phyloP scores from a whole-genome alignment of 2,329 filamentous ascomycete species.

The Sarocladium strictum region DNA sequence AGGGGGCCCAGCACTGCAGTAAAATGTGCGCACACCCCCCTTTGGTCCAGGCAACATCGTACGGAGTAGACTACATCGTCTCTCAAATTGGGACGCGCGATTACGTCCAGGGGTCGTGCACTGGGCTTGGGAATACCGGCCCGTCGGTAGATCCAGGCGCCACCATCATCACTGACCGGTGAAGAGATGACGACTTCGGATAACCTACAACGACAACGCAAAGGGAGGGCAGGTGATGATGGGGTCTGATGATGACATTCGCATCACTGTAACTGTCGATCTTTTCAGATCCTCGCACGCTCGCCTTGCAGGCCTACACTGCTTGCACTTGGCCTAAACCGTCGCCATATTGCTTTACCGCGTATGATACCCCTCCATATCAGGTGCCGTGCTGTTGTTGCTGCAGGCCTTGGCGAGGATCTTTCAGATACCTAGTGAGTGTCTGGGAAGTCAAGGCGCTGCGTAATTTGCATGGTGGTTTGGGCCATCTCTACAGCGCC shows the following conservation, averaged over 20 bases:
- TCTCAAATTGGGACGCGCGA: background rate
- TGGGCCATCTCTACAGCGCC: too few species aligned
- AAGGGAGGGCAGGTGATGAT: background rate
- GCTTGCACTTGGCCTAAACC: too few species aligned
- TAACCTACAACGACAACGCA: background rate
- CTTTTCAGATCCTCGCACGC: background rate
- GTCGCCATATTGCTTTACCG: too few species aligned
- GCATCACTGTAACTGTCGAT: background rate
- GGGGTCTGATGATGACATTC: background rate
- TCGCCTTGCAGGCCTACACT: too few species aligned
- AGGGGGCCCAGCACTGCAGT: too few species aligned
- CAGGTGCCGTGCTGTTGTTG: background rate
- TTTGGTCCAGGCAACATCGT: too few species aligned
- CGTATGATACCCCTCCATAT: too few species aligned
- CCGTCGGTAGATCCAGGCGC: constrained; percentile 10
- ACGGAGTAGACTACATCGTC: background rate
- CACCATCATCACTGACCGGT: constrained; percentile 7
- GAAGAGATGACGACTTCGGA: background rate
- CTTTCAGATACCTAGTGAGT: background rate
- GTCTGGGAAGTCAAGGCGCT: background rate
- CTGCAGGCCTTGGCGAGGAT: background rate
- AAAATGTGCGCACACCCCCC: background rate
- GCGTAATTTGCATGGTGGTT: too few species aligned
- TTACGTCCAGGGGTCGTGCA: background rate
- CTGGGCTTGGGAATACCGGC: constrained; percentile 9